Percentiles rank a stretch among this genome's conserved stretches.
These are phyloP conservation scores for Starmerella tilneyi DNA, from an alignment of 805 yeast species.

Conservation along the genomic window DNA sequence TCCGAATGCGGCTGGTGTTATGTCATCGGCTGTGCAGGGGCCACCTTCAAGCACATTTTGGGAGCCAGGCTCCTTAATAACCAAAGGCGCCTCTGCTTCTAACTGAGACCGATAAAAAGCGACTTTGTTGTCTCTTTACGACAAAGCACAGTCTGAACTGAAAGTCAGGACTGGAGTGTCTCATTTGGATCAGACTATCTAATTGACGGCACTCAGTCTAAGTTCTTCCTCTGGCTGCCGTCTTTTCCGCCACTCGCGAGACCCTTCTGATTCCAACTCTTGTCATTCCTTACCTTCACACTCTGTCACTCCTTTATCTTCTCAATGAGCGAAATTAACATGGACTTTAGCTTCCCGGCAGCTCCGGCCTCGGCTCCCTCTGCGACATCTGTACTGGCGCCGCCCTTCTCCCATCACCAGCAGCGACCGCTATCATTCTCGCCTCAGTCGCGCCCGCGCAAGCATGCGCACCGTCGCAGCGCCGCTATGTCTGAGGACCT, in stretches of 20 bases:
- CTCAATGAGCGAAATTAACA: conserved; percentile 23
- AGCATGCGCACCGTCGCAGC: conserved; percentile 27
- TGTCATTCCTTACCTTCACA: conserved; percentile 6
- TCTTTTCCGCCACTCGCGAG: background rate
- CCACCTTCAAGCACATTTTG: background rate
- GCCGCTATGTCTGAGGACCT: conserved; percentile 28
- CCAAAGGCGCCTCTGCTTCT: no score
- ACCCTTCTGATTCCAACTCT: conserved; percentile 2
- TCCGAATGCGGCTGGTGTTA: background rate
- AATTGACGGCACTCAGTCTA: conserved; percentile 10
- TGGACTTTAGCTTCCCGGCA: conserved; percentile 22
- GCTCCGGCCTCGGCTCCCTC: conserved; percentile 11
- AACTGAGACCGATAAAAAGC: conserved; percentile 4
- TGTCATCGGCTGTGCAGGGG: conserved; percentile 6
- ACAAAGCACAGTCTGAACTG: no score
- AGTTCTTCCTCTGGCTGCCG: background rate
- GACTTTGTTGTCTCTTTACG: background rate
- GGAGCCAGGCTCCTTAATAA: conserved; percentile 9
- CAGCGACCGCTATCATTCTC: conserved; percentile 17
- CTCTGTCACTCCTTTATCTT: background rate
- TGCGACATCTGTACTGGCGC: conserved; percentile 1
- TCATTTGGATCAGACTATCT: conserved; percentile 5
- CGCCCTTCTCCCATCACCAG: conserved; percentile 8
- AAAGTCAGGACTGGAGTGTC: conserved; percentile 7
- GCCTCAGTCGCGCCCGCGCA: conserved; percentile 17